These are phyloP conservation scores for Melastoma candidum DNA, from an alignment of 441 rosid genomes.

Conservation along the genomic window DNA sequence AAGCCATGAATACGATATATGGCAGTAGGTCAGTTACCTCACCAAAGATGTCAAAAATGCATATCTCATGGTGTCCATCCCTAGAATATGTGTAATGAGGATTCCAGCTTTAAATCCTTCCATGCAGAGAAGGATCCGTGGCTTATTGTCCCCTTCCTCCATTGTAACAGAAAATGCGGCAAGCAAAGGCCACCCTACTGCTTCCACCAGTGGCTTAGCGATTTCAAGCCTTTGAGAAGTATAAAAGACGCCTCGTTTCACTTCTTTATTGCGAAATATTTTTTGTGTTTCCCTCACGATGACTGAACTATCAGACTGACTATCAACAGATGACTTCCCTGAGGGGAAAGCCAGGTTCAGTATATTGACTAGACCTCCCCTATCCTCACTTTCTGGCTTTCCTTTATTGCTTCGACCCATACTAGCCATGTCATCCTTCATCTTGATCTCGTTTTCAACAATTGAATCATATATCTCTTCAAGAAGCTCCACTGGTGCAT, in stretches of 20 bases:
- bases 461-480: conserved; percentile 98
- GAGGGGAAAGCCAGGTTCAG: conserved; percentile 93
- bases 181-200: conserved; percentile 98
- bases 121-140: conserved; percentile 88
- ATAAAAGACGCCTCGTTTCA: conserved; percentile 85
- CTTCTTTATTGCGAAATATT: conserved; percentile 66
- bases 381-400: conserved; percentile 87
- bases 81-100: conserved; percentile 79
- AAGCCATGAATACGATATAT: neutral
- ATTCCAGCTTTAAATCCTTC: conserved; percentile 99
- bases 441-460: conserved; percentile 88
- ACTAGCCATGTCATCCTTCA: conserved; percentile 72
- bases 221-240: conserved; percentile 71
- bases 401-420: conserved; percentile 51
- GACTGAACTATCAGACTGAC: conserved; percentile 80
- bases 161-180: conserved; percentile 98
- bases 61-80: conserved; percentile 99
- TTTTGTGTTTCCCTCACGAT: conserved; percentile 94
- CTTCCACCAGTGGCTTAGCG: conserved; percentile 97
- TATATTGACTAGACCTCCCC: conserved; percentile 82
- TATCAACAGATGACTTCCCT: conserved; percentile 58
- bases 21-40: conserved; percentile 36
- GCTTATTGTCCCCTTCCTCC: conserved; percentile 99
- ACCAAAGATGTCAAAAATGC: conserved; percentile 96
- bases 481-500: conserved; percentile 83